Base-by-base conservation (phyloP, 495 filamentous ascomycete genomes). In the Bombardia bombarda region DNA sequence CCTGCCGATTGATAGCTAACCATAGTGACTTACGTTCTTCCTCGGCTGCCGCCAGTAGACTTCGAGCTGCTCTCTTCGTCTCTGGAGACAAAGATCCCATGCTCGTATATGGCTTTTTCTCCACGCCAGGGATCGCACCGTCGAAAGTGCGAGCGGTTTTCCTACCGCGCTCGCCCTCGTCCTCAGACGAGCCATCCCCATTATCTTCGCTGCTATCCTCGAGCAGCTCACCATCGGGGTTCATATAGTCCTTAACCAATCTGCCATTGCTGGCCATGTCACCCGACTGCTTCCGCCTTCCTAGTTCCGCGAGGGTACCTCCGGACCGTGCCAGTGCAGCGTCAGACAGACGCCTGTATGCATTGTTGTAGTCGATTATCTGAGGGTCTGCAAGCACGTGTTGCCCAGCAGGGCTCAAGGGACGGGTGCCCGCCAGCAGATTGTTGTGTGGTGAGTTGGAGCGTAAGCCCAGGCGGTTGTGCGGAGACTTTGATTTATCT, bases 21-120 rank as follows among this genome's bases (percentile, higher is more conserved):
- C n/a, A n/a, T n/a, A n/a, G n/a, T n/a, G n/a, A 79, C 84, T 49
- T 78, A 84, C 87, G 75, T 57, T 90, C 86, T 65, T 89, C 82
- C 58, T 89, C 83, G 8, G 80, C 78, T 10, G 80, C 83, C 36
- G 79, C 82, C 17, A 86, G 56, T 30, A 84, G 56, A 52, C 75
- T 83, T 51, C 69, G 66, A 1, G 69, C 65, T 38, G 62, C 62
- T 50, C 62, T 62, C 22, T 57, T 61, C 12, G 47, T 56, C 20
- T 46, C 53, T 22, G 38, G 49, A 35, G 45, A 52, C 45, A 50
- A 53, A 43, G 37, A 42, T 46, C 34, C 47, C 43, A 23, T 50
- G 52, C 52, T 54, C 49, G 48, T 58, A 55, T 52, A 50, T n/a
- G n/a, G n/a, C n/a, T n/a, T n/a, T n/a, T n/a, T n/a, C 64, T 56